A percentile compares a stretch with the other conserved stretches of the same genome.
phyloP scores from a whole-genome alignment of 495 filamentous ascomycete genomes.

The Viridothelium virens region DNA sequence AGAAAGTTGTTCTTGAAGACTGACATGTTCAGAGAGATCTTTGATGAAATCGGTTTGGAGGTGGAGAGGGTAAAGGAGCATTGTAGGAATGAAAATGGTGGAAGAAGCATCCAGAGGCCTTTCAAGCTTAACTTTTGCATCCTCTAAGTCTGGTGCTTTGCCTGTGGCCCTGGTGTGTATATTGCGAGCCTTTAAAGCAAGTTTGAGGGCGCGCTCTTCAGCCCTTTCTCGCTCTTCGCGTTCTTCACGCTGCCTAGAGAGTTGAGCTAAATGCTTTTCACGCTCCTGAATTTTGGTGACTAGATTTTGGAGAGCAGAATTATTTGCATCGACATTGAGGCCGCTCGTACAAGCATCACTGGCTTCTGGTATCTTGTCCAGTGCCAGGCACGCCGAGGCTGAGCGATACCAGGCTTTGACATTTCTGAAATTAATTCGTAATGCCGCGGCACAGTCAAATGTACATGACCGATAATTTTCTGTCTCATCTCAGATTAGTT shows the following conservation, averaged over 20 bases:
- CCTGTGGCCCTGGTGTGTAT: slow-evolving; percentile 59
- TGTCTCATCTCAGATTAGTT: slow-evolving; percentile 18
- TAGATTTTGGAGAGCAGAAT: slow-evolving; percentile 46
- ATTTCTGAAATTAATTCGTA: slow-evolving; percentile 68
- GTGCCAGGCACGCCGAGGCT: slow-evolving; percentile 61
- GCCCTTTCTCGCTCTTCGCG: slow-evolving; percentile 40
- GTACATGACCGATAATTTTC: slow-evolving; percentile 80
- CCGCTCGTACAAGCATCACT: slow-evolving; percentile 66
- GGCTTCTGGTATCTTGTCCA: slow-evolving; percentile 67
- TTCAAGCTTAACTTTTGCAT: slow-evolving; percentile 43
- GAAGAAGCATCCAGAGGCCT: slow-evolving; percentile 66
- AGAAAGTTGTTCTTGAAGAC: slow-evolving; percentile 59
- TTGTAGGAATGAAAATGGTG: slow-evolving; percentile 62
- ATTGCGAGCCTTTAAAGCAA: slow-evolving; percentile 66
- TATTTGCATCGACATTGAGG: slow-evolving; percentile 55
- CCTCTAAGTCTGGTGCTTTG: slow-evolving; percentile 73
- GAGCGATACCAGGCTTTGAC: slow-evolving; percentile 87
- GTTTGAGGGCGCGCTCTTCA: slow-evolving; percentile 51
- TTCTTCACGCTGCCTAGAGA: slow-evolving; percentile 39
- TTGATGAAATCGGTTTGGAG: slow-evolving; percentile 85
- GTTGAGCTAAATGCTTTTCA: slow-evolving; percentile 24
- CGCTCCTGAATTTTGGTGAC: slow-evolving; percentile 26
- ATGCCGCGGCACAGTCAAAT: slow-evolving; percentile 69
- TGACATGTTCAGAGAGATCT: slow-evolving; percentile 63
- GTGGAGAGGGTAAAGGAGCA: slow-evolving; percentile 76